Conservation (phyloP, 2,329 filamentous ascomycete species). For the Mariannaea sp. region DNA sequence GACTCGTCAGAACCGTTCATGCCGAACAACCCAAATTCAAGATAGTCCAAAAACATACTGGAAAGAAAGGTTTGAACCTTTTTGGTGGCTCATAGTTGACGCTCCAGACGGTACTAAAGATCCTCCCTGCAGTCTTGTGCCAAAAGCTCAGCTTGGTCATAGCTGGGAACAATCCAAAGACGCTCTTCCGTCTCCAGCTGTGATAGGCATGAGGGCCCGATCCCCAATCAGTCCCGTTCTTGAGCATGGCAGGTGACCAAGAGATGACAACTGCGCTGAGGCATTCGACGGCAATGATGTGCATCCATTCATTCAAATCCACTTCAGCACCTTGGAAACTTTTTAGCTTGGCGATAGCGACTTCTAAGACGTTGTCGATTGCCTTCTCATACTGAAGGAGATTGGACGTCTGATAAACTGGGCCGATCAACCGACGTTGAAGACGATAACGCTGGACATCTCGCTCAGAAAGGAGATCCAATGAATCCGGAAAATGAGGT, state of each 20-base stretch:
- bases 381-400: conserved; percentile 48
- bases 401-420: conserved; percentile 51
- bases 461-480: conserved; percentile 57
- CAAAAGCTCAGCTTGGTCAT: conserved; percentile 47
- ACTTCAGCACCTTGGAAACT: conserved; percentile 46
- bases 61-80: conserved; percentile 55
- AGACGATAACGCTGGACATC: conserved; percentile 52
- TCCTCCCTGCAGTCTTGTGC: conserved; percentile 43
- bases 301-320: conserved; percentile 61
- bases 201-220: conserved; percentile 55
- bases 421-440: conserved; percentile 56
- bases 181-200: conserved; percentile 57
- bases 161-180: conserved; percentile 56
- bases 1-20: background rate
- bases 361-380: conserved; percentile 48
- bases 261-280: conserved; percentile 55
- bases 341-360: conserved; percentile 44
- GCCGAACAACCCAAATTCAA: too few species aligned
- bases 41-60: conserved; percentile 42
- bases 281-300: conserved; percentile 58
- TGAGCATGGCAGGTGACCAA: conserved; percentile 57
- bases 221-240: conserved; percentile 49
- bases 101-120: conserved; percentile 51
- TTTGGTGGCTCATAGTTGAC: conserved; percentile 51
- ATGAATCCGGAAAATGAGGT: conserved; percentile 47